These are phyloP conservation scores for Cyamopsis tetragonoloba DNA, from an alignment of 306 rosid genomes.

Conservation along the genomic window DNA sequence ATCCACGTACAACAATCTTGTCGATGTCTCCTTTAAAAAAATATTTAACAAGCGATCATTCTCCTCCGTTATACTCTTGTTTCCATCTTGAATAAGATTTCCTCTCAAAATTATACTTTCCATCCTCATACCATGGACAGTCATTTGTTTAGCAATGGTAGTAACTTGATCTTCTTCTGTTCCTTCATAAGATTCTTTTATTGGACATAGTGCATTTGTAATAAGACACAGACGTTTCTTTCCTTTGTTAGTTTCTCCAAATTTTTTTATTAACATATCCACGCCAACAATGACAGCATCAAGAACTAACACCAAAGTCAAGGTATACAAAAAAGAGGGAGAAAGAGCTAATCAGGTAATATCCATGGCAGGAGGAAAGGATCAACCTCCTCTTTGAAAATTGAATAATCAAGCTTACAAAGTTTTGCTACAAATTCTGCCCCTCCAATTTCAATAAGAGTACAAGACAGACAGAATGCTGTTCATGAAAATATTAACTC, in stretches of 20 bases:
- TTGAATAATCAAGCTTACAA: neutral
- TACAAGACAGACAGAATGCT: neutral
- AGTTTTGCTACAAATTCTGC: neutral
- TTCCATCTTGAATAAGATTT: constrained; percentile 39
- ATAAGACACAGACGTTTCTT: constrained; percentile 77
- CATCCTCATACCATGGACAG: constrained; percentile 69
- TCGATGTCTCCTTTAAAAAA: constrained; percentile 63
- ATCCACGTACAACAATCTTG: constrained; percentile 64
- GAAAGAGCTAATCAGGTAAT: constrained; percentile 3
- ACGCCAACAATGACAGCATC: constrained; percentile 87
- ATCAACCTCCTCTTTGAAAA: constrained; percentile 19
- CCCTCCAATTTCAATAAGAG: neutral
- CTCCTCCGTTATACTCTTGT: constrained; percentile 58
- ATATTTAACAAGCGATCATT: constrained; percentile 60
- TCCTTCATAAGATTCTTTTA: constrained; percentile 71
- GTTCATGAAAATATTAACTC: neutral
- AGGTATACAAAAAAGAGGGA: constrained; percentile 40
- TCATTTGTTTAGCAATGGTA: constrained; percentile 72
- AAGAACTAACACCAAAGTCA: constrained; percentile 72
- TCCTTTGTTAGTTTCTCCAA: constrained; percentile 63
- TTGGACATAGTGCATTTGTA: constrained; percentile 72
- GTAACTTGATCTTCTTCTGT: constrained; percentile 78
- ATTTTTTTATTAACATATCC: constrained; percentile 91
- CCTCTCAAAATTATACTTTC: constrained; percentile 78
- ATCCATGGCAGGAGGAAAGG: neutral